A percentile compares a stretch with the other conserved stretches of the same genome.
Evolutionary conservation across 192 early-diverging fungal genomes (phyloP).

Genomic region (Dissophora ornata): DNA sequence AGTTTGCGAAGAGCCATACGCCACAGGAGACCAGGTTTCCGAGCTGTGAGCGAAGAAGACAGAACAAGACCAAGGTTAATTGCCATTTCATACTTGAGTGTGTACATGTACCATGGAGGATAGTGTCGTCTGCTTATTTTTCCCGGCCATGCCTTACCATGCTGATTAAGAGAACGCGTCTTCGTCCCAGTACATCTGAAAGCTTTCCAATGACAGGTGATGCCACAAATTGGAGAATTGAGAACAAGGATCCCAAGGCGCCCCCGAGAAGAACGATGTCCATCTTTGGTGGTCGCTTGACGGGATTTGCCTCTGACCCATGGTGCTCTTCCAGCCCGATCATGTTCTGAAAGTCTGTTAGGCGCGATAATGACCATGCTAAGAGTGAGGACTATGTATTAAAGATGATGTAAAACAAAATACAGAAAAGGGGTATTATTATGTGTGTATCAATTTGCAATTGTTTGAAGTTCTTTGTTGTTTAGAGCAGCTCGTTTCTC

Average conservation of each 20-base stretch:
- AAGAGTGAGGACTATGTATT: constrained; percentile 46
- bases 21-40: constrained; percentile 91
- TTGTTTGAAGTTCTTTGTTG: too few relatives aligned
- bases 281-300: constrained; percentile 61
- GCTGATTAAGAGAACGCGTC: constrained; percentile 82
- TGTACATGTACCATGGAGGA: too few relatives aligned
- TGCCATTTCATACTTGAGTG: too few relatives aligned
- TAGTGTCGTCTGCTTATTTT: too few relatives aligned
- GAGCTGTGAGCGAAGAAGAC: constrained; percentile 55
- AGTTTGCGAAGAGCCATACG: constrained; percentile 89
- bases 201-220: constrained; percentile 86
- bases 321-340: constrained; percentile 44
- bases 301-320: neutral
- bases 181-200: constrained; percentile 84
- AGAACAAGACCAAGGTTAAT: too few relatives aligned
- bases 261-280: constrained; percentile 92
- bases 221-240: constrained; percentile 90
- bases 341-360: constrained; percentile 41
- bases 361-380: constrained; percentile 44
- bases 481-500: too few relatives aligned
- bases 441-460: too few relatives aligned
- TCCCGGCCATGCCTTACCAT: too few relatives aligned
- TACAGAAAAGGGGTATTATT: neutral
- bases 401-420: neutral
- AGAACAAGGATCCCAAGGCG: constrained; percentile 91